Base-by-base conservation (phyloP, 2,329 filamentous ascomycete species). In the Ophiostoma ulmi region DNA sequence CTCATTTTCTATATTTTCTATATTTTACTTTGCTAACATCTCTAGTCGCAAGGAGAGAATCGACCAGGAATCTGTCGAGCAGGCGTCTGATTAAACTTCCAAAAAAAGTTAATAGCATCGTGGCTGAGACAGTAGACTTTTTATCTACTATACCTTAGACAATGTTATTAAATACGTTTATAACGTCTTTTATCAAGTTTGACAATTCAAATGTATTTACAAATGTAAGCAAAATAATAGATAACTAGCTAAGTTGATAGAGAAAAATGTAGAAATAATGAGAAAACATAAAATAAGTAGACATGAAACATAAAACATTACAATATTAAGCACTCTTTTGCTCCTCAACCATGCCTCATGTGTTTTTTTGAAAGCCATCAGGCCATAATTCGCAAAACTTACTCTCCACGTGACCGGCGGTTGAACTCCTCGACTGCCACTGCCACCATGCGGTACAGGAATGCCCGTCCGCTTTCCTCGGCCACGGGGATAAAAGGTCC, bases 401-500 rank as follows among this genome's bases (percentile, higher is more conserved):
- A 74, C 31, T 71, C 67, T 0, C 72, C 74, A 44, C 69, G 61
- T 3, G 74, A 90, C 74, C 87, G 81, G 72, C 87, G 83, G 76
- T 90, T 90, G 72, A 89, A 90, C 80, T 90, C 88, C 76, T 88
- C 86, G 64, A 89, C 88, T 1, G 88, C 88, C 1, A 90, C 81
- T 0, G 86, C 87, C 72, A 90, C 83, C 85, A 89, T 89, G 75
- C 82, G 82, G 78, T 90, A 90, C 73, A 90, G 76, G 76, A 88
- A 90, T 1, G 84, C 83, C 61, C 88, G 80, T 39, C 86, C 85
- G 70, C 89, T 91, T 80, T 97, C 94, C 76, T 97, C 93, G n/a
- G 89, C 90, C 6, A 98, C 91, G 0, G 95, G 95, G 7, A 99
- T 89, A 77, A 98, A 99, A 2, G 95, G 95, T 0, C 95, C 95